Conservation (phyloP, 148 eudicot species). For the Selenicereus undatus region DNA sequence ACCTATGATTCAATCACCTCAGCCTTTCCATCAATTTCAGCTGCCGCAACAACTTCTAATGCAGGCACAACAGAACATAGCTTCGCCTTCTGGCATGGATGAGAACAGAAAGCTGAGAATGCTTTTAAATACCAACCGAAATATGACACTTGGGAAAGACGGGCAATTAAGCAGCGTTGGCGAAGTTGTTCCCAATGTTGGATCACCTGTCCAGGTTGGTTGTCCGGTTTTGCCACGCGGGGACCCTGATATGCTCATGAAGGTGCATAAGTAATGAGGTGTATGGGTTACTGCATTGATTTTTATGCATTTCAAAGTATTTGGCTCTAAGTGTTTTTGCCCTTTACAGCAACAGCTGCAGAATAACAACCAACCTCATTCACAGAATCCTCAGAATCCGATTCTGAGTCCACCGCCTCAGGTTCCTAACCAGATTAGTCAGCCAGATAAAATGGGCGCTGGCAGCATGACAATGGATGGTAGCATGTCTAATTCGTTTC, state of each 20-base stretch:
- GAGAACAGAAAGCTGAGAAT: constrained; percentile 59
- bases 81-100: constrained; percentile 57
- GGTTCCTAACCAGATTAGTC: constrained; percentile 32
- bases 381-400: constrained; percentile 48
- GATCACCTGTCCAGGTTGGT: constrained; percentile 59
- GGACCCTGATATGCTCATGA: constrained; percentile 53
- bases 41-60: constrained; percentile 57
- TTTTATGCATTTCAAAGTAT: neutral
- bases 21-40: constrained; percentile 49
- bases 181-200: constrained; percentile 52
- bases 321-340: neutral
- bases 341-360: constrained; percentile 46
- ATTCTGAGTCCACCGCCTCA: constrained; percentile 55
- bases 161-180: constrained; percentile 55
- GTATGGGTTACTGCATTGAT: constrained; percentile 10
- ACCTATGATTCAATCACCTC: constrained; percentile 53
- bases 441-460: constrained; percentile 43
- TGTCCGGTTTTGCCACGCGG: constrained; percentile 46
- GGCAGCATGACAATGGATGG: constrained; percentile 53
- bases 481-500: constrained; percentile 53
- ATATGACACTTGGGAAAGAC: constrained; percentile 60
- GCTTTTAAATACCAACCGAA: constrained; percentile 44
- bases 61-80: constrained; percentile 60
- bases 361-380: constrained; percentile 42
- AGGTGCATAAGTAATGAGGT: constrained; percentile 24